phyloP scores from a whole-genome alignment of 169 alveolate species.

The Plasmodium gonderi region DNA sequence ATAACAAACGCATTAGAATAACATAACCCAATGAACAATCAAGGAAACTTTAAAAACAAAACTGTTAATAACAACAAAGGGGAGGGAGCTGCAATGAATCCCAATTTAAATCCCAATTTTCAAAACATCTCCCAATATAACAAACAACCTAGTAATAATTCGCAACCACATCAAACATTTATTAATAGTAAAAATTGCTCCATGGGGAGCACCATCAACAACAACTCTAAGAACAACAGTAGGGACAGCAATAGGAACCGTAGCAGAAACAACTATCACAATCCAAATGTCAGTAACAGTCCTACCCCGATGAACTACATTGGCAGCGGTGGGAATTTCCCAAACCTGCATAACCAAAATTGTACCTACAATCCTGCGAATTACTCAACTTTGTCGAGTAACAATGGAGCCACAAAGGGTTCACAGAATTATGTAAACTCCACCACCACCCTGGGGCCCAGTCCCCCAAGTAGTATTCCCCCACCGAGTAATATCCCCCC shows the following conservation, averaged over 20 bases:
- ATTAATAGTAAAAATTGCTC: not conserved
- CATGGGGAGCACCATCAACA: not conserved
- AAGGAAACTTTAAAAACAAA: conserved; percentile 2
- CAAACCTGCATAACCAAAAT: not conserved
- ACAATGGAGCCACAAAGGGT: not conserved
- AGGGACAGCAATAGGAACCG: too few relatives aligned
- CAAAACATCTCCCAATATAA: not conserved
- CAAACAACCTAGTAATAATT: conserved; percentile 8
- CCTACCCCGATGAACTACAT: not conserved
- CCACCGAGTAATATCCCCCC: not conserved
- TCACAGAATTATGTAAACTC: not conserved
- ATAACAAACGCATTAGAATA: not conserved
- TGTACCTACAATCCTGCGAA: not conserved
- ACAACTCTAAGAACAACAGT: too few relatives aligned
- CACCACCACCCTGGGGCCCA: too few relatives aligned
- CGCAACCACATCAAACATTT: not conserved
- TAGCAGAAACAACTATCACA: not conserved
- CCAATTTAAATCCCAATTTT: conserved; percentile 19
- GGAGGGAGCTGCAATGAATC: not conserved
- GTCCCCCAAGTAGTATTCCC: not conserved
- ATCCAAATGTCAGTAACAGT: not conserved
- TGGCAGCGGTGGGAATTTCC: not conserved
- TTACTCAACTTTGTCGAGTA: not conserved
- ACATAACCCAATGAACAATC: not conserved
- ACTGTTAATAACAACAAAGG: not conserved